These are phyloP conservation scores for Neonothopanus nambi DNA, from an alignment of 1,284 basidiomycete genomes.

Conservation along the genomic window DNA sequence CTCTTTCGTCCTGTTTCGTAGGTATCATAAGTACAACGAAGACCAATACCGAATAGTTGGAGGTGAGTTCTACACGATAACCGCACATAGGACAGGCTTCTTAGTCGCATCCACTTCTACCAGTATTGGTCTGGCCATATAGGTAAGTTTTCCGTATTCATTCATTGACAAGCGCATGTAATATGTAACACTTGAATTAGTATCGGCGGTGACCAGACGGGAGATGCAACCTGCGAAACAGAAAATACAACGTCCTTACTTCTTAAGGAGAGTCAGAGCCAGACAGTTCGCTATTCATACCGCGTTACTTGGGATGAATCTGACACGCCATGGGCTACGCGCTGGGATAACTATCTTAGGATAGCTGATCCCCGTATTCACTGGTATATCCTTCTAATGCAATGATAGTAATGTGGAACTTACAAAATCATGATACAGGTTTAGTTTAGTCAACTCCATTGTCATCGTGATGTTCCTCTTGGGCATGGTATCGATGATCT, in stretches of 20 bases:
- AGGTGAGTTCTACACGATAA: background rate
- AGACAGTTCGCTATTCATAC: constrained; percentile 88
- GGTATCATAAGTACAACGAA: constrained; percentile 79
- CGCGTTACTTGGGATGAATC: constrained; percentile 87
- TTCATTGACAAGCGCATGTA: background rate
- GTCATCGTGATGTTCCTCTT: constrained; percentile 91
- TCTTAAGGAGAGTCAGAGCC: constrained; percentile 63
- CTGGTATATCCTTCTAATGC: constrained; percentile 43
- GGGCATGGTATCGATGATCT: constrained; percentile 91
- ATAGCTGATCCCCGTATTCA: constrained; percentile 82
- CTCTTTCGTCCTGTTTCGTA: constrained; percentile 35
- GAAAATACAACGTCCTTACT: constrained; percentile 48
- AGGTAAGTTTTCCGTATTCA: constrained; percentile 47
- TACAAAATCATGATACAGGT: constrained; percentile 32
- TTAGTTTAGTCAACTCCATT: constrained; percentile 92
- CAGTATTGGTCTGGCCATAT: constrained; percentile 85
- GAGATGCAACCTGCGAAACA: constrained; percentile 40
- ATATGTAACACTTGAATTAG: constrained; percentile 36
- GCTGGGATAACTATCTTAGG: constrained; percentile 85
- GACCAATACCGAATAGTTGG: constrained; percentile 83
- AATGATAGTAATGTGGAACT: no score
- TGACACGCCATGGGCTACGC: constrained; percentile 76
- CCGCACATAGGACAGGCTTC: no score
- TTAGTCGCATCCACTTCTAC: background rate
- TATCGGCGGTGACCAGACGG: constrained; percentile 58